A percentile compares a stretch with the other conserved stretches of the same genome.
Conservation (phyloP, 768 basidiomycete genomes). For the Krasilnikovozyma curviuscula region DNA sequence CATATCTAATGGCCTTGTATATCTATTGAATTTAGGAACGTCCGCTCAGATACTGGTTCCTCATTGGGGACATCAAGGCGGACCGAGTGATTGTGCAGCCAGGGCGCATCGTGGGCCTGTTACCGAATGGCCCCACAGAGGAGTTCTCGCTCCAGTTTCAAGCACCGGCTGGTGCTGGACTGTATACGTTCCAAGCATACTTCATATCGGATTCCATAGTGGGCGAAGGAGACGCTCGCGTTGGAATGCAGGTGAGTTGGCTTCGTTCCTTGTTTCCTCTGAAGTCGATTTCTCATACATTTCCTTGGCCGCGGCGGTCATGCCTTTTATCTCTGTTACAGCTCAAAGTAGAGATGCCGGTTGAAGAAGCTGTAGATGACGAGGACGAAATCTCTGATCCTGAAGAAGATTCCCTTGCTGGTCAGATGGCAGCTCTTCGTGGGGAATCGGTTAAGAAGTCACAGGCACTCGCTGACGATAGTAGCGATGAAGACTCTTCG, state of each 20-base stretch:
- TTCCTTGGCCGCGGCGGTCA: background rate
- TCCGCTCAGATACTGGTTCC: slow-evolving; percentile 37
- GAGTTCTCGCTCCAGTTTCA: slow-evolving; percentile 87
- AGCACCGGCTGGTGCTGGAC: slow-evolving; percentile 61
- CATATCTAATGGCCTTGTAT: background rate
- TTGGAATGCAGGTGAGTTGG: slow-evolving; percentile 48
- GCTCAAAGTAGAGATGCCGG: slow-evolving; percentile 66
- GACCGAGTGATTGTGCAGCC: slow-evolving; percentile 76
- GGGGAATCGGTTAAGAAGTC: slow-evolving; percentile 64
- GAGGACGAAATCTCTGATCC: slow-evolving; percentile 97
- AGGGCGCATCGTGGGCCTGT: slow-evolving; percentile 35
- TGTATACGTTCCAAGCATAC: slow-evolving; percentile 75
- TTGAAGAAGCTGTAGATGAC: slow-evolving; percentile 33
- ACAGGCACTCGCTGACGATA: slow-evolving; percentile 40
- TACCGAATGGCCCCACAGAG: background rate
- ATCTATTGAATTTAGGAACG: background rate
- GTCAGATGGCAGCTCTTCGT: slow-evolving; percentile 93
- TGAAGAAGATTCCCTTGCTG: slow-evolving; percentile 85
- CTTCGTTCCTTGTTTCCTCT: background rate
- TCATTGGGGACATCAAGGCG: slow-evolving; percentile 69
- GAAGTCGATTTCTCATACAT: slow-evolving; percentile 7
- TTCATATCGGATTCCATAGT: slow-evolving; percentile 75
- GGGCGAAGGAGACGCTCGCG: slow-evolving; percentile 53
- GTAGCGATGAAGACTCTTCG: slow-evolving; percentile 30
- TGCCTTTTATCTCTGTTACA: slow-evolving; percentile 22